Evolutionary conservation across 2,329 filamentous ascomycete genomes (phyloP).

Genomic region (Ramularia collo-cygni): DNA sequence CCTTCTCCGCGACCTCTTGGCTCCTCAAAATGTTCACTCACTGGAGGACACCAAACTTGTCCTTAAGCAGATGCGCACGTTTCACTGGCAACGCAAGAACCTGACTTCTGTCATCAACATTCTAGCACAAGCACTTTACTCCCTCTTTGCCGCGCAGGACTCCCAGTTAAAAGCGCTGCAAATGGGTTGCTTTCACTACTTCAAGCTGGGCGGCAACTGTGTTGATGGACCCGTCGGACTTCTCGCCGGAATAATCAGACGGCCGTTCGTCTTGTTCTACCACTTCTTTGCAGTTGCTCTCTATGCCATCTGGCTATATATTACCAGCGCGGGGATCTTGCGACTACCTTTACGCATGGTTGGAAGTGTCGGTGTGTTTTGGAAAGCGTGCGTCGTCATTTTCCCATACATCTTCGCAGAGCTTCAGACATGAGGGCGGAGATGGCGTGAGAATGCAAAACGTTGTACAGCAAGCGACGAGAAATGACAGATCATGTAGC

Average conservation of each 20-base stretch:
- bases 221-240: conserved; percentile 74
- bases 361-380: conserved; percentile 43
- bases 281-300: conserved; percentile 96
- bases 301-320: conserved; percentile 69
- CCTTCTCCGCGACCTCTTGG: conserved; percentile 65
- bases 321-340: conserved; percentile 42
- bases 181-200: conserved; percentile 88
- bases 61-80: conserved; percentile 59
- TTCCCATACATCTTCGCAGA: conserved; percentile 48
- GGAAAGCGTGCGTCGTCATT: conserved; percentile 42
- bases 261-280: conserved; percentile 70
- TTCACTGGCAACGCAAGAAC: conserved; percentile 83
- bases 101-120: conserved; percentile 90
- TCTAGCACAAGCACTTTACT: conserved; percentile 89
- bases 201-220: conserved; percentile 64
- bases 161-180: conserved; percentile 71
- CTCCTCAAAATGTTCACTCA: conserved; percentile 59
- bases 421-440: conserved; percentile 20
- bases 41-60: conserved; percentile 63
- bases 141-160: conserved; percentile 81
- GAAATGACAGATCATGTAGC: not conserved
- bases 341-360: conserved; percentile 33
- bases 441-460: no score
- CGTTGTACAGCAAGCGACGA: conserved; percentile 1
- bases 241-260: conserved; percentile 71